Evolutionary conservation across 202 grass and related monocot genomes (phyloP).

Genomic region (Zoysia matrella): DNA sequence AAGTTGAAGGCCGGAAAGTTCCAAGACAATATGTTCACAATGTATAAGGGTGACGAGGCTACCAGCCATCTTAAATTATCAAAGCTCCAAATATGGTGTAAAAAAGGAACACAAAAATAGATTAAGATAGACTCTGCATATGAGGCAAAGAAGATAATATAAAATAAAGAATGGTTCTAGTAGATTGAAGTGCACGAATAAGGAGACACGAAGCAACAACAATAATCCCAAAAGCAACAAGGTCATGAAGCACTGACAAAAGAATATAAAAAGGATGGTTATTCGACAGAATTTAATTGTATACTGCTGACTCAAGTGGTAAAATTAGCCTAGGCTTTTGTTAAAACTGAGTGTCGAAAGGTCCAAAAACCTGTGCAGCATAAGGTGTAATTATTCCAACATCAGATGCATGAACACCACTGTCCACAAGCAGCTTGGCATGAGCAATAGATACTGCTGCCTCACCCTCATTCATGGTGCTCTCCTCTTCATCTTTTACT

Average conservation of each 20-base stretch:
- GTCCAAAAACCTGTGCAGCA: conserved; percentile 78
- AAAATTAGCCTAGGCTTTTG: conserved; percentile 7
- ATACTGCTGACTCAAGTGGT: not conserved
- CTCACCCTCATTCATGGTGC: conserved; percentile 93
- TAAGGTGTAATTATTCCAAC: conserved; percentile 98
- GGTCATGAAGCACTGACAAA: not conserved
- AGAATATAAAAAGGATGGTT: not conserved
- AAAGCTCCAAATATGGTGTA: not conserved
- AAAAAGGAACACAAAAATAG: not conserved
- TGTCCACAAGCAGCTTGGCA: conserved; percentile 90
- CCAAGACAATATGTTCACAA: not conserved
- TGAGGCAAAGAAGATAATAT: not conserved
- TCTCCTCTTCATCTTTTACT: conserved; percentile 98
- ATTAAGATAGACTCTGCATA: not conserved
- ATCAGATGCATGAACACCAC: conserved; percentile 79
- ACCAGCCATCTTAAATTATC: not conserved
- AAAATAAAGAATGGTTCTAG: not conserved
- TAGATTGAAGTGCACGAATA: not conserved
- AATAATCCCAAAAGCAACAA: not conserved
- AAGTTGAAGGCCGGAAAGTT: not conserved
- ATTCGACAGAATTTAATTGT: not conserved
- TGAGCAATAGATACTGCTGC: conserved; percentile 83
- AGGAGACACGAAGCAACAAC: conserved; percentile 17
- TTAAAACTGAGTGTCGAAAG: conserved; percentile 20
- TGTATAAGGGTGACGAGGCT: conserved; percentile 11